Evolutionary conservation across 805 yeast species (phyloP).

Genomic region (Naumovozyma dairenensis): DNA sequence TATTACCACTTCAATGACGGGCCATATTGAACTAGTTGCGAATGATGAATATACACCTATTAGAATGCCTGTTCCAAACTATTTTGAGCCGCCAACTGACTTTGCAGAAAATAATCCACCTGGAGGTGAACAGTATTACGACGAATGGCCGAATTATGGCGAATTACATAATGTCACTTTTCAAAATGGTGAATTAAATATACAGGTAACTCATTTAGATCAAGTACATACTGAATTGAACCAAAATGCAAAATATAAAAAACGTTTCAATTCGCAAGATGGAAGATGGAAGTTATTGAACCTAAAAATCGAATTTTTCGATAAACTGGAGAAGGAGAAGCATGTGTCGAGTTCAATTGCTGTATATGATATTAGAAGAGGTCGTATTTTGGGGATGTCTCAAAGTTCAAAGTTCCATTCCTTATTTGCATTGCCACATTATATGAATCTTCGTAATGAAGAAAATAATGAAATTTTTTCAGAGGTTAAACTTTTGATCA

Average conservation of each 20-base stretch:
- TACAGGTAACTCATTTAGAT: conserved; percentile 18
- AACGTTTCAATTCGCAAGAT: conserved; percentile 27
- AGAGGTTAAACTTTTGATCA: conserved; percentile 35
- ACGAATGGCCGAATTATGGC: conserved; percentile 15
- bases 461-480: conserved; percentile 33
- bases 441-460: conserved; percentile 28
- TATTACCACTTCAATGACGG: conserved; percentile 39
- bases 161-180: conserved; percentile 25
- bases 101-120: conserved; percentile 21
- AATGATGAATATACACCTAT: conserved; percentile 12
- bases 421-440: conserved; percentile 50
- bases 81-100: conserved; percentile 24
- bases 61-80: conserved; percentile 29
- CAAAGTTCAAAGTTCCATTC: conserved; percentile 58
- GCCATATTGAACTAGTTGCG: conserved; percentile 29
- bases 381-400: conserved; percentile 50
- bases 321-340: conserved; percentile 38
- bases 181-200: conserved; percentile 17
- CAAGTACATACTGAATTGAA: conserved; percentile 10
- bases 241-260: conserved; percentile 11
- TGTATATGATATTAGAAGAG: conserved; percentile 55
- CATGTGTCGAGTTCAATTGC: conserved; percentile 47
- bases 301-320: conserved; percentile 29
- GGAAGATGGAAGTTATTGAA: conserved; percentile 33
- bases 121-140: conserved; percentile 18